phyloP scores from a whole-genome alignment of 768 basidiomycete genomes.

The Crucibulum laeve region DNA sequence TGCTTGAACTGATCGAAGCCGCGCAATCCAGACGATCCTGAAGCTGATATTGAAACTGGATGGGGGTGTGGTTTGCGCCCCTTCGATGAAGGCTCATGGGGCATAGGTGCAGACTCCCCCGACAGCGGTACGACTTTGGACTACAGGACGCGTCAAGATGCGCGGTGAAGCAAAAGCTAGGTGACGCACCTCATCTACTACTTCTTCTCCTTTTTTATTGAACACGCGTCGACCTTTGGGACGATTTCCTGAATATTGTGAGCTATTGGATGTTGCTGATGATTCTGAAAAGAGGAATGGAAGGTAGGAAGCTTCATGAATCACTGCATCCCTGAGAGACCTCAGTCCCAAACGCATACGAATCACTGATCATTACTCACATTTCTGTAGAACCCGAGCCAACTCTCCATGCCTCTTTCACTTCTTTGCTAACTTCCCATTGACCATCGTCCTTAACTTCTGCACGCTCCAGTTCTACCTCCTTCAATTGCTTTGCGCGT shows the following conservation, averaged over 20 bases:
- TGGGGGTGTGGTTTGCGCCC: constrained; percentile 20
- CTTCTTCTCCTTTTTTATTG: constrained; percentile 47
- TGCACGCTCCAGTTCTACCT: constrained; percentile 46
- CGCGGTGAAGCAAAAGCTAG: background rate
- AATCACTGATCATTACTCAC: constrained; percentile 11
- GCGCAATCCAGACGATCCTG: constrained; percentile 17
- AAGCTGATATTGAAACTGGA: constrained; percentile 21
- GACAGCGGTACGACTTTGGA: background rate
- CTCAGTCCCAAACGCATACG: background rate
- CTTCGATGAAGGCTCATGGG: background rate
- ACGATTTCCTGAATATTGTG: constrained; percentile 9
- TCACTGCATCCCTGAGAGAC: constrained; percentile 22
- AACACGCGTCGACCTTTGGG: constrained; percentile 52
- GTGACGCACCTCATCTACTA: constrained; percentile 19
- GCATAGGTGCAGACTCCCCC: background rate
- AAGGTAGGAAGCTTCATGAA: constrained; percentile 60
- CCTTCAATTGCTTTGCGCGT: constrained; percentile 45
- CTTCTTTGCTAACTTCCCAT: constrained; percentile 56
- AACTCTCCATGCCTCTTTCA: constrained; percentile 49
- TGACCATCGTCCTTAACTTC: constrained; percentile 58
- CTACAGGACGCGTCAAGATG: background rate
- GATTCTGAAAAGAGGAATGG: constrained; percentile 52
- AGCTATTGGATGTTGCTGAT: constrained; percentile 15
- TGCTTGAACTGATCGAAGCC: constrained; percentile 21
- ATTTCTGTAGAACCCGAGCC: constrained; percentile 13